Evolutionary conservation across 2,329 filamentous ascomycete genomes (phyloP), one percentile per base, ranked within the genome.

Genomic region (Botrytis byssoidea): DNA sequence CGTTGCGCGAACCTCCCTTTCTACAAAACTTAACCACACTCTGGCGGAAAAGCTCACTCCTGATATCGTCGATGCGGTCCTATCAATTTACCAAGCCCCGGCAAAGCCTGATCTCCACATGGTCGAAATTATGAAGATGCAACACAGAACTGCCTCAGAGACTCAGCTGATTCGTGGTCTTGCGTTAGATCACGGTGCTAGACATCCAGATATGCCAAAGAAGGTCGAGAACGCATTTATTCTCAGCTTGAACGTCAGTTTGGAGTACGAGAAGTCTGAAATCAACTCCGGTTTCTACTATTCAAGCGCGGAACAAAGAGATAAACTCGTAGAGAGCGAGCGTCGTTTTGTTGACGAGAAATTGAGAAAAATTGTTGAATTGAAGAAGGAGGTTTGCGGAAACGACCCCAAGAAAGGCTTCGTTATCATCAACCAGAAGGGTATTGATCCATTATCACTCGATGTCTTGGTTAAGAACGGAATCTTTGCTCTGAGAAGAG

Each of bases 71-170:
- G 96, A 99, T 82, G 93, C 96, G 74, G 96, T 99, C 66, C 90
- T 99, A 73, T 90, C 96, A 77, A 99, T 99, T 83, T 95, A 98
- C 86, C 89, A 94, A 83, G 86, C 93, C 29, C 93, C 93, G 40
- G 90, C 90, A 76, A 98, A 98, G 86, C 97, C 97, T 73, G 96
- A 99, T 84, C 85, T 99, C 81, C 95, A 98, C 86, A 99, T 99
- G 96, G 89, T 99, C 78, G 96, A 99, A 85, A 98, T 99, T 80
- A 99, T 99, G 96, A 98, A 97, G 83, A 98, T 99, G 95, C 96
- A 99, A 86, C 96, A 99, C 86, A 93, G 95, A 79, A 94, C 93
- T 70, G 95, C 95, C 74, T 93, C 96, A 46, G 96, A 99, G 83
- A 99, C 96, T 73, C 94, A 97, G 83, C 90, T 99, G 74, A 98